phyloP scores from a whole-genome alignment of 208 protist species.

The Borovskyia barvae region DNA sequence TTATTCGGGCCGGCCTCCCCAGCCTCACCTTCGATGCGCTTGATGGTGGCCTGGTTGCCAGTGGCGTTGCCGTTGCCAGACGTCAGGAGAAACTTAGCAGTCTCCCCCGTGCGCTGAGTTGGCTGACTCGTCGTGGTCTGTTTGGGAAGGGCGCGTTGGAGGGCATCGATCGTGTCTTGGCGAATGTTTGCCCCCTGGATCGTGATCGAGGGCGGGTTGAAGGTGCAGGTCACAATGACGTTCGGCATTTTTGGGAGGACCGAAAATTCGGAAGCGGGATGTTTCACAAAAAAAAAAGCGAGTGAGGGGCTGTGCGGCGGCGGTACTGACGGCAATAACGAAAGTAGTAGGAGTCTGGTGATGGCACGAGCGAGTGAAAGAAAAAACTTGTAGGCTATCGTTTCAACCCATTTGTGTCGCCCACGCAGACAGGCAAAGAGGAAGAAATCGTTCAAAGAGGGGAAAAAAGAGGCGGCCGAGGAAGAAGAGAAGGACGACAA shows the following conservation, averaged over 20 bases:
- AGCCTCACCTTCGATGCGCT: slow-evolving; percentile 4
- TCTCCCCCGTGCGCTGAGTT: slow-evolving; percentile 32
- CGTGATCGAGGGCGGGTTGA: slow-evolving; percentile 73
- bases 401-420: no score
- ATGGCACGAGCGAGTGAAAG: no score
- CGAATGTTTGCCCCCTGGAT: slow-evolving; percentile 71
- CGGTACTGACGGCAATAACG: no score
- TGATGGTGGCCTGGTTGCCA: background rate
- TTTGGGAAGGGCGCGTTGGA: slow-evolving; percentile 62
- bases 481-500: background rate
- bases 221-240: slow-evolving; percentile 76
- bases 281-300: background rate
- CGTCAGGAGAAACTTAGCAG: slow-evolving; percentile 48
- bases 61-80: slow-evolving; percentile 11
- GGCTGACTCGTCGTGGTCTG: slow-evolving; percentile 61
- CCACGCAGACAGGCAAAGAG: background rate
- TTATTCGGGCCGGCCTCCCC: background rate
- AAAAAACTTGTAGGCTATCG: no score
- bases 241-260: slow-evolving; percentile 58
- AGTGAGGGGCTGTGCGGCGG: background rate
- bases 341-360: no score
- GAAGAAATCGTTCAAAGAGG: background rate
- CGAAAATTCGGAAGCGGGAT: background rate
- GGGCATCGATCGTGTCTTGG: slow-evolving; percentile 73
- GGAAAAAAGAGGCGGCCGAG: slow-evolving; percentile 1